Percentiles rank a stretch among this genome's conserved stretches.
Evolutionary conservation across 768 basidiomycete species (phyloP).

Genomic region (Termitomyces sp.): DNA sequence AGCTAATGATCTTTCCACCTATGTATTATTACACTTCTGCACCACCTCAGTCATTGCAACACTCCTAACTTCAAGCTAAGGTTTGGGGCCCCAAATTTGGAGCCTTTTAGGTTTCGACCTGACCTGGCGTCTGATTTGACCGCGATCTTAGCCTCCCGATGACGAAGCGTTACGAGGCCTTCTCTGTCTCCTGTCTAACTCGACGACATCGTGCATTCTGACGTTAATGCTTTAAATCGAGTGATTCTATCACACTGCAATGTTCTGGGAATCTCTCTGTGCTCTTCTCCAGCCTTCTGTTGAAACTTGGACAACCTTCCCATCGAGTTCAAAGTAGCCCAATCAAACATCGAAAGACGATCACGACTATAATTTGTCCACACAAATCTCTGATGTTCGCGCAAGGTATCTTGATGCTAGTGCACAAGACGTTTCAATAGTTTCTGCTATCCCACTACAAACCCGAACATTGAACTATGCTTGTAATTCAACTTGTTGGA

Average conservation of each 20-base stretch:
- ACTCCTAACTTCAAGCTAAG: neutral
- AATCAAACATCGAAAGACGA: neutral
- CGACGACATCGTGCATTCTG: neutral
- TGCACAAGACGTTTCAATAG: neutral
- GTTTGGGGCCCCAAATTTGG: neutral
- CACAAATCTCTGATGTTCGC: neutral
- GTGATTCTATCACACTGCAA: neutral
- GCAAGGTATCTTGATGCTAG: neutral
- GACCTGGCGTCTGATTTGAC: neutral
- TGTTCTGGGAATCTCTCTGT: neutral
- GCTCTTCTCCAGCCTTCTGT: neutral
- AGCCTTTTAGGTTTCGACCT: constrained; percentile 1
- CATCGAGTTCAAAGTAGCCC: neutral
- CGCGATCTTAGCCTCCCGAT: neutral
- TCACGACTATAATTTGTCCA: neutral
- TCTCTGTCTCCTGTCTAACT: neutral
- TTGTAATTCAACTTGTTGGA: neutral
- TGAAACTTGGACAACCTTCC: neutral
- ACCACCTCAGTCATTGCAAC: neutral
- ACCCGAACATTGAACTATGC: neutral
- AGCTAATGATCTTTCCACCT: neutral
- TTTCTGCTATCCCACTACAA: neutral
- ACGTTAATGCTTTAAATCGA: neutral
- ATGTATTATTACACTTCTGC: neutral
- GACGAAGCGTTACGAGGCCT: neutral